Conservation (phyloP, 108 stramenopile species). For the Nannochloropsis gaditana region DNA sequence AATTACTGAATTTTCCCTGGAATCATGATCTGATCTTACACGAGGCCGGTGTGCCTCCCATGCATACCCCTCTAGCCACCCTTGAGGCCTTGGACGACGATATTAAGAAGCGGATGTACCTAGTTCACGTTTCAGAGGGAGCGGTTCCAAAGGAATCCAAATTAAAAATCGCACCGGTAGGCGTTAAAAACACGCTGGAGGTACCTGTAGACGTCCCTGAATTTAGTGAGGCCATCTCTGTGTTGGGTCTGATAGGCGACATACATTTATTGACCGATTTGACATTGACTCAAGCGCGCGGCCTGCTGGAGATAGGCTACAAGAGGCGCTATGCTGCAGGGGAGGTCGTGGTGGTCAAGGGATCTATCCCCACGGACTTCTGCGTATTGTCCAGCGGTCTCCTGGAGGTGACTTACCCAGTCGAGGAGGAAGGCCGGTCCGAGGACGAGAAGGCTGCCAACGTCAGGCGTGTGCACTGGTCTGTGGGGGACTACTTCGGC, state of each 20-base stretch:
- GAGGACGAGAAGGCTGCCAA: neutral
- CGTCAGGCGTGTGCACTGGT: neutral
- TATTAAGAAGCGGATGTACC: constrained; percentile 75
- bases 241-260: constrained; percentile 43
- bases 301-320: constrained; percentile 43
- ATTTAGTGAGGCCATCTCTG: constrained; percentile 41
- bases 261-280: constrained; percentile 40
- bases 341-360: neutral
- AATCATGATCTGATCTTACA: constrained; percentile 76
- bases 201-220: constrained; percentile 38
- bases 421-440: neutral
- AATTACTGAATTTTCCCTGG: constrained; percentile 72
- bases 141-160: constrained; percentile 41
- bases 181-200: constrained; percentile 49
- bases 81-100: constrained; percentile 63
- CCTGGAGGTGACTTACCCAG: neutral
- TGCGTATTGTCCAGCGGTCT: constrained; percentile 10
- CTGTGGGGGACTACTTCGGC: neutral
- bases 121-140: constrained; percentile 66
- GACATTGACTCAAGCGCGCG: constrained; percentile 47
- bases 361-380: neutral
- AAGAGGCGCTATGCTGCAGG: constrained; percentile 33
- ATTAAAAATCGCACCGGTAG: constrained; percentile 41
- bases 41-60: constrained; percentile 83
- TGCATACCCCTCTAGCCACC: constrained; percentile 81